Conservation (phyloP, 2,329 filamentous ascomycete genomes). For the Penicillium sp. region DNA sequence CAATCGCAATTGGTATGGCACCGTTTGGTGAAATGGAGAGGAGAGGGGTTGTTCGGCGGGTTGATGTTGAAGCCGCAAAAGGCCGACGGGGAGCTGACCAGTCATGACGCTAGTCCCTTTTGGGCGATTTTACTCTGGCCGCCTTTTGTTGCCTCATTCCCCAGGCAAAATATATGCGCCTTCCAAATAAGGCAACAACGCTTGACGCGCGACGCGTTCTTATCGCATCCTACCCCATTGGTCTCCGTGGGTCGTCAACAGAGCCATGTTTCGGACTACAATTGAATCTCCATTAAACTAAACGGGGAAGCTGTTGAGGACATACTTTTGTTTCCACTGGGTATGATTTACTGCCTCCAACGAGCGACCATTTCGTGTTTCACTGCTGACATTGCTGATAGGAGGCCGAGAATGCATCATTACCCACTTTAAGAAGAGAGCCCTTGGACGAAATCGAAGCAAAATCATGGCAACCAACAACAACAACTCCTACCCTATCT, state of each 20-base stretch:
- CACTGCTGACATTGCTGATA: conserved; percentile 24
- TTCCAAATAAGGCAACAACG: conserved; percentile 30
- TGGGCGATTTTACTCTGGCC: conserved; percentile 33
- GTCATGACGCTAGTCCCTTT: conserved; percentile 39
- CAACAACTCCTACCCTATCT: conserved; percentile 47
- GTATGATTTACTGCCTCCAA: conserved; percentile 1
- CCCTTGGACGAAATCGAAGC: conserved; percentile 26
- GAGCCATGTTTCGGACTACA: conserved; percentile 25
- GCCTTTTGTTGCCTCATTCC: conserved; percentile 33
- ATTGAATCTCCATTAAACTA: conserved; percentile 15
- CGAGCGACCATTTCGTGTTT: conserved; percentile 2
- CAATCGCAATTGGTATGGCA: conserved; percentile 37
- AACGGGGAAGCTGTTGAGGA: not conserved
- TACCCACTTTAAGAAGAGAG: conserved; percentile 27
- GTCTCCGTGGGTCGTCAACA: conserved; percentile 17
- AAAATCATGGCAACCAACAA: conserved; percentile 35
- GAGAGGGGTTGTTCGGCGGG: conserved; percentile 40
- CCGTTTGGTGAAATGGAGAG: conserved; percentile 31
- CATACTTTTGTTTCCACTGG: not conserved
- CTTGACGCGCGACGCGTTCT: conserved; percentile 42
- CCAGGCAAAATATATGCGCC: conserved; percentile 31
- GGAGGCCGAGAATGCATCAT: conserved; percentile 35
- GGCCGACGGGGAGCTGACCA: conserved; percentile 40
- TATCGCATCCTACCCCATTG: conserved; percentile 23
- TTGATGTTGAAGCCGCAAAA: conserved; percentile 50